A percentile compares a stretch with the other conserved stretches of the same genome.
Evolutionary conservation across 1,284 basidiomycete species (phyloP).

Genomic region (Schizopora paradoxa): DNA sequence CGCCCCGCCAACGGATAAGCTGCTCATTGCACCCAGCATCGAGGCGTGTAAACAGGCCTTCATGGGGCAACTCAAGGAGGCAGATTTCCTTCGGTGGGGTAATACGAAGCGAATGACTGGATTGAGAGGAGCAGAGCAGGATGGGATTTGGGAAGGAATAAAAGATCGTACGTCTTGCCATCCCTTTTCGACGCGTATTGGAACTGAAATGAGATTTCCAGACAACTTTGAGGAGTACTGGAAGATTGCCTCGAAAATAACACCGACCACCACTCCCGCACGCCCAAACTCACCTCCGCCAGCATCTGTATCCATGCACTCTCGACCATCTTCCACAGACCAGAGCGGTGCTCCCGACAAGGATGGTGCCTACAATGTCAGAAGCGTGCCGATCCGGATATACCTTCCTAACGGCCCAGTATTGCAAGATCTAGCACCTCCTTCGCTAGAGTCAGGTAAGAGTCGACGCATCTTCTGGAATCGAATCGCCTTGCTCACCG

Average conservation of each 20-base stretch:
- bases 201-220: constrained; percentile 27
- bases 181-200: constrained; percentile 9
- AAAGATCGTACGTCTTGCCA: constrained; percentile 66
- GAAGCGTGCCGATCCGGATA: constrained; percentile 83
- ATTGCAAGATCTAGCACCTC: constrained; percentile 83
- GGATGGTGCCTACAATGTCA: constrained; percentile 78
- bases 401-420: constrained; percentile 91
- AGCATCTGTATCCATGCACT: constrained; percentile 50
- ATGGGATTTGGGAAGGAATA: constrained; percentile 92
- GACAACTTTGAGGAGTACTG: constrained; percentile 96
- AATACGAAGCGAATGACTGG: constrained; percentile 90
- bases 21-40: constrained; percentile 70
- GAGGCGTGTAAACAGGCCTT: constrained; percentile 87
- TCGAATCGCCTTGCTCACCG: constrained; percentile 13
- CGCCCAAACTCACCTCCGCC: constrained; percentile 48
- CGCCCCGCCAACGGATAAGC: constrained; percentile 78
- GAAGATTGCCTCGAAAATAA: constrained; percentile 85
- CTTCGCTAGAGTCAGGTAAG: constrained; percentile 64
- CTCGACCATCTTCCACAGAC: constrained; percentile 66
- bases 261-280: constrained; percentile 56
- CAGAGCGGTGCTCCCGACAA: constrained; percentile 49
- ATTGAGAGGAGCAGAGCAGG: constrained; percentile 83
- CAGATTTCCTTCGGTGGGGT: constrained; percentile 92
- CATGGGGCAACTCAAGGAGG: constrained; percentile 92
- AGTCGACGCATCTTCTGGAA: constrained; percentile 1